Base-by-base conservation (phyloP, 1,139 yeast species). In the Saccharomyces hybrid region DNA sequence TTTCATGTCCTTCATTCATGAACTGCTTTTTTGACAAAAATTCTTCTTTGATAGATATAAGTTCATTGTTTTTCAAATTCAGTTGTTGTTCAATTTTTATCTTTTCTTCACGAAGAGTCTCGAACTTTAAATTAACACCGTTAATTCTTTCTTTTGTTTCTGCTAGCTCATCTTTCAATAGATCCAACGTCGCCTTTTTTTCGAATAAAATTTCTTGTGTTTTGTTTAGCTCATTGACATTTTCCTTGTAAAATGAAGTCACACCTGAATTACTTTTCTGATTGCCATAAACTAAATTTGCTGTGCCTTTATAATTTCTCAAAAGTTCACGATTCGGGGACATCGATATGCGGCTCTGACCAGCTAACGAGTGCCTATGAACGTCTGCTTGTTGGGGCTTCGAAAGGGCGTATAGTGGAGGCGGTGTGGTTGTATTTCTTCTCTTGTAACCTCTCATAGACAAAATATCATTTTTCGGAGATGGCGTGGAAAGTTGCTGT, bases 21-120 rank as follows among this genome's bases (percentile, higher is more conserved):
- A 60, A 63, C 32, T 41, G 72, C 67, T 47, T 59, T 49, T 58
- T 64, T 8, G 61, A 60, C 55, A 56, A 56, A 67, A 63, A 25
- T 46, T 75, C 75, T 1, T 70, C 73, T 2, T 73, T 64, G 20
- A 73, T 68, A 51, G 73, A 75, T n/a, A 74, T 75, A 8, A 77
- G 60, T 53, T 76, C 78, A 63, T 73, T 75, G 54, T 74, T 66
- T 48, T 76, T 75, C 30, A 72, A 70, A 53, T 70, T 72, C 4
- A 67, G 49, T 49, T 66, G 61, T 53, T 69, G 67, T 9, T 54
- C 57, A 50, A 63, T 62, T 23, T 58, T 49, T 8, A 74, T 73
- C 49, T 72, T 74, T 51, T 74, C 74, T 4, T 78, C 78, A 53
- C 72, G 71, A 28, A 74, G 56, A 7, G 34, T 31, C 9, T 28